Evolutionary conservation across 2,329 filamentous ascomycete species (phyloP).

Genomic region (Colletotrichum lupini): DNA sequence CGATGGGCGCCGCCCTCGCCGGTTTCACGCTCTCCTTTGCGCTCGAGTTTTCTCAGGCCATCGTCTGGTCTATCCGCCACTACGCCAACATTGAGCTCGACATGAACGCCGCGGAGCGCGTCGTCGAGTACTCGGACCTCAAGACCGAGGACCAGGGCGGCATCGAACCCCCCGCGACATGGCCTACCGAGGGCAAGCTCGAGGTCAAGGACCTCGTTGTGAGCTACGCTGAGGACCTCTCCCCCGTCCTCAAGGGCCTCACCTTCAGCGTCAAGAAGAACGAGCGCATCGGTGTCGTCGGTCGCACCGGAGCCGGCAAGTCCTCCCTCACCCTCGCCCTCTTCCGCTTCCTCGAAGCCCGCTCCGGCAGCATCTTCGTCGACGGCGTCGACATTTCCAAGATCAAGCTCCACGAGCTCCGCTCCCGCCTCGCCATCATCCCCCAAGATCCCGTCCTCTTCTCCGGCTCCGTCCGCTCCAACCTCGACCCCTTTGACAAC

Average conservation of each 20-base stretch:
- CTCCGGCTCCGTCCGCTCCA: conserved; percentile 80
- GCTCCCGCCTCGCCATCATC: conserved; percentile 82
- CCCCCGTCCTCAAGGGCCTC: conserved; percentile 76
- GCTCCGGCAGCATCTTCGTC: conserved; percentile 73
- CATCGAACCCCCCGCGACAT: conserved; percentile 71
- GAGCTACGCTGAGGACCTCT: conserved; percentile 76
- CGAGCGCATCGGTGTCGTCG: conserved; percentile 80
- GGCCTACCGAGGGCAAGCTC: conserved; percentile 79
- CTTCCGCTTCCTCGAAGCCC: conserved; percentile 80
- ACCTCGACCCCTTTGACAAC: conserved; percentile 81
- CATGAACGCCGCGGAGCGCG: conserved; percentile 82
- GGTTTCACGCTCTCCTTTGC: conserved; percentile 82
- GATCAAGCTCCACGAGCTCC: conserved; percentile 75
- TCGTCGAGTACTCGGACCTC: conserved; percentile 79
- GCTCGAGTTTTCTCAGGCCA: conserved; percentile 72
- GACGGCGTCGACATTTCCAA: conserved; percentile 81
- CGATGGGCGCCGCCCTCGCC: conserved; percentile 76
- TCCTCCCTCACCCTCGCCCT: conserved; percentile 80
- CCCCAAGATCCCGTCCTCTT: conserved; percentile 85
- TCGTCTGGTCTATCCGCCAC: conserved; percentile 74
- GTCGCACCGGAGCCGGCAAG: conserved; percentile 82
- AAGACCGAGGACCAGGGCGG: conserved; percentile 74
- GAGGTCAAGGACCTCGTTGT: conserved; percentile 80
- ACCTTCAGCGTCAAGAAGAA: conserved; percentile 74
- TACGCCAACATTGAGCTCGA: conserved; percentile 80